These are phyloP conservation scores for Acorus gramineus DNA, from an alignment of 106 monocot genomes.

Conservation along the genomic window DNA sequence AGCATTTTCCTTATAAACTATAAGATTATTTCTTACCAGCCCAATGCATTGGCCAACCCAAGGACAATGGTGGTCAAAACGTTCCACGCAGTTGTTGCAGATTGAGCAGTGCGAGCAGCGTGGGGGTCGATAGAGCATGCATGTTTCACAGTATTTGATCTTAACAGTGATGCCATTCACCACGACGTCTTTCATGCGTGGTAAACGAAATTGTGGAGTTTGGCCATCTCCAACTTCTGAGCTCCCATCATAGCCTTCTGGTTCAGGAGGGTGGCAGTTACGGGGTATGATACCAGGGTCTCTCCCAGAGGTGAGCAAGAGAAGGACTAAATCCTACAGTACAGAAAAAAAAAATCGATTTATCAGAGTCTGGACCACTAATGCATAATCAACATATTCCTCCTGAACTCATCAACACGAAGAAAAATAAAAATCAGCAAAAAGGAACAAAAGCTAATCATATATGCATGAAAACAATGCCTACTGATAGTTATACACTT, in stretches of 20 bases:
- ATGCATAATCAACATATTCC: conserved; percentile 3
- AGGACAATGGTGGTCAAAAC: conserved; percentile 95
- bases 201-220: conserved; percentile 78
- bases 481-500: no score
- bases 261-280: conserved; percentile 75
- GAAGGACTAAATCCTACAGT: conserved; percentile 52
- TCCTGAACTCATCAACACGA: background rate
- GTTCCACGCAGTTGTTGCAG: conserved; percentile 88
- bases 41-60: conserved; percentile 99
- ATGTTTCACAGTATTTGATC: conserved; percentile 90
- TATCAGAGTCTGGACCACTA: background rate
- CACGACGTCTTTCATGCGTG: conserved; percentile 68
- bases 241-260: conserved; percentile 44
- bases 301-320: conserved; percentile 64
- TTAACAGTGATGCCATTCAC: conserved; percentile 86
- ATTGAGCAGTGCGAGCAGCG: conserved; percentile 95
- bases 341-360: background rate
- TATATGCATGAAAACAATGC: no score
- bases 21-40: conserved; percentile 39
- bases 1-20: no score
- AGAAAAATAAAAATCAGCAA: no score
- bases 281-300: conserved; percentile 90
- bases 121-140: conserved; percentile 96
- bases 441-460: no score
- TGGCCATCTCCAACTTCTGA: conserved; percentile 32